Conservation (phyloP, 331 rosid species). For the Pyrus hybrid region DNA sequence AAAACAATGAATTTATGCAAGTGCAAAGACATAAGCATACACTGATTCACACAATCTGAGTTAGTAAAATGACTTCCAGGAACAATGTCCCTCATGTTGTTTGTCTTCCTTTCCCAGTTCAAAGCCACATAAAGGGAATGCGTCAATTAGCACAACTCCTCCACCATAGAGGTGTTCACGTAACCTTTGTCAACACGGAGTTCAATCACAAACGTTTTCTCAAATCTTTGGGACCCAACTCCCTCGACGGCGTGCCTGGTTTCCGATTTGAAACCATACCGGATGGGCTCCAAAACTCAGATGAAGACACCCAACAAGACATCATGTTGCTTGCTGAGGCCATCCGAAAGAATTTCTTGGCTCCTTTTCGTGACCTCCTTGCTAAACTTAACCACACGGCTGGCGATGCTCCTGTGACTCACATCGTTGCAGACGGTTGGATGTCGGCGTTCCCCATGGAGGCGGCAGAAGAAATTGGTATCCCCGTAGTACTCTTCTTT, state of each 20-base stretch:
- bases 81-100: background rate
- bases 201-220: background rate
- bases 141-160: background rate
- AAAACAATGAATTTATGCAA: too few relatives aligned
- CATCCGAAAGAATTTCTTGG: background rate
- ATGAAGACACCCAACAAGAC: background rate
- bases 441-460: slow-evolving; percentile 23
- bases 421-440: slow-evolving; percentile 4
- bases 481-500: slow-evolving; percentile 21
- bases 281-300: background rate
- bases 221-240: background rate
- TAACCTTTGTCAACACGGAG: background rate
- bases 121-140: background rate
- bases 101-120: background rate
- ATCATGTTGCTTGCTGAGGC: background rate
- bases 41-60: background rate
- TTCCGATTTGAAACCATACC: background rate
- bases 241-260: background rate
- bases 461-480: slow-evolving; percentile 28
- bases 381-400: background rate
- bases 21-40: too few relatives aligned
- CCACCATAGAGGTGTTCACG: background rate
- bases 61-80: background rate
- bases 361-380: background rate
- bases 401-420: slow-evolving; percentile 19